Conservation (phyloP, 1,139 yeast genomes). For the Ogataea hybrid region DNA sequence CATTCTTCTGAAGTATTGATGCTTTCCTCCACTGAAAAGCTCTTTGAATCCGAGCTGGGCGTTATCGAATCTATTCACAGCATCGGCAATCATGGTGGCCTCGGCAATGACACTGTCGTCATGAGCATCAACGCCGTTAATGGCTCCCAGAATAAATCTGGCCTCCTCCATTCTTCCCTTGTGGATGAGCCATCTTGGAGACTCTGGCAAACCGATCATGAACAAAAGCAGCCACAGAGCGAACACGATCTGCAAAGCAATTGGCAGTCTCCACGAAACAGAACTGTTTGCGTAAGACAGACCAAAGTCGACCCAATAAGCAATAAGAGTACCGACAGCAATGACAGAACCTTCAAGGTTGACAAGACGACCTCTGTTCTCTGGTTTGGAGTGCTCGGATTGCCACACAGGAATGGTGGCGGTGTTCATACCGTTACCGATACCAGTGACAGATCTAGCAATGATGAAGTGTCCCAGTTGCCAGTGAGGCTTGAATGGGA, state of each 20-base stretch:
- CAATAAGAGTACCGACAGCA: conserved; percentile 68
- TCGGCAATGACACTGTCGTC: conserved; percentile 49
- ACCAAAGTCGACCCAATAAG: conserved; percentile 81
- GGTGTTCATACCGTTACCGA: conserved; percentile 77
- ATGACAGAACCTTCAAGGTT: conserved; percentile 69
- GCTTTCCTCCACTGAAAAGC: conserved; percentile 55
- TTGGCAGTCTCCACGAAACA: conserved; percentile 48
- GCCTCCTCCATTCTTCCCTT: conserved; percentile 50
- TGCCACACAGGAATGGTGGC: conserved; percentile 83
- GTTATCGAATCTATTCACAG: conserved; percentile 35
- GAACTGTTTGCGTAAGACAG: conserved; percentile 53
- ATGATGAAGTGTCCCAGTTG: conserved; percentile 65
- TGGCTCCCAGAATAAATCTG: conserved; percentile 43
- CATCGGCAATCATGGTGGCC: conserved; percentile 37
- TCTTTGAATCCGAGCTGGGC: conserved; percentile 38
- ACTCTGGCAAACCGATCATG: conserved; percentile 42
- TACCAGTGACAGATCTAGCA: conserved; percentile 76
- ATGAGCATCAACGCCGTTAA: conserved; percentile 34
- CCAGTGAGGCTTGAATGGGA: conserved; percentile 49
- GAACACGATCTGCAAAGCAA: conserved; percentile 45
- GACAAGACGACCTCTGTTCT: conserved; percentile 70
- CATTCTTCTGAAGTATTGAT: conserved; percentile 56
- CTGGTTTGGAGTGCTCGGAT: conserved; percentile 72
- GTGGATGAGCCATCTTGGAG: conserved; percentile 72
- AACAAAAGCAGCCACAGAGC: conserved; percentile 34